phyloP scores from a whole-genome alignment of 2,329 filamentous ascomycete genomes.

The Didymella exigua region DNA sequence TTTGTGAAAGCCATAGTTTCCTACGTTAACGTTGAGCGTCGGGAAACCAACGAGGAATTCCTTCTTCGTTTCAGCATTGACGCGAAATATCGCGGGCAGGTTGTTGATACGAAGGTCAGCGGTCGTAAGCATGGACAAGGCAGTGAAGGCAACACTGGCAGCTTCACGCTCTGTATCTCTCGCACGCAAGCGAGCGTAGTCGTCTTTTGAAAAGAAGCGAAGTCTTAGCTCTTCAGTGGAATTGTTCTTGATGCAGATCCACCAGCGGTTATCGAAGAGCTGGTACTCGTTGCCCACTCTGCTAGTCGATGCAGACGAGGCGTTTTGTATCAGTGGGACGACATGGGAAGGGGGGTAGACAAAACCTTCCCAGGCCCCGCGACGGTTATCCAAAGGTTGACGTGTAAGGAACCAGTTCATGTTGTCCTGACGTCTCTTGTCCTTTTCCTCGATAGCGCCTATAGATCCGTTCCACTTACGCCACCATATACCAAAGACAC shows the following conservation, averaged over 20 bases:
- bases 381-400: conserved; percentile 23
- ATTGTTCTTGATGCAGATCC: conserved; percentile 56
- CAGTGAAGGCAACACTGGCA: conserved; percentile 11
- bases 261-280: conserved; percentile 63
- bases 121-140: conserved; percentile 27
- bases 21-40: conserved; percentile 26
- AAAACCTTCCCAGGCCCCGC: background rate
- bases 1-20: conserved; percentile 15
- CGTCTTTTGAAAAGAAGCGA: conserved; percentile 38
- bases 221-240: conserved; percentile 43
- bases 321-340: background rate
- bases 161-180: background rate
- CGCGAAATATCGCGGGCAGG: conserved; percentile 33
- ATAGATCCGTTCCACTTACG: conserved; percentile 19
- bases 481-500: conserved; percentile 35
- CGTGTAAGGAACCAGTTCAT: conserved; percentile 37
- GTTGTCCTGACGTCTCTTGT: conserved; percentile 7
- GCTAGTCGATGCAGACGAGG: background rate
- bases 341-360: conserved; percentile 21
- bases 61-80: conserved; percentile 16
- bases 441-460: background rate
- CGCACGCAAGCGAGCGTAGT: conserved; percentile 8
- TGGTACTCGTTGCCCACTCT: conserved; percentile 33
- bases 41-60: conserved; percentile 33
- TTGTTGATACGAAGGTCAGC: conserved; percentile 26